Evolutionary conservation across 306 rosid genomes (phyloP), one percentile per base, ranked within the genome.

Genomic region (Lathyrus oleraceus): DNA sequence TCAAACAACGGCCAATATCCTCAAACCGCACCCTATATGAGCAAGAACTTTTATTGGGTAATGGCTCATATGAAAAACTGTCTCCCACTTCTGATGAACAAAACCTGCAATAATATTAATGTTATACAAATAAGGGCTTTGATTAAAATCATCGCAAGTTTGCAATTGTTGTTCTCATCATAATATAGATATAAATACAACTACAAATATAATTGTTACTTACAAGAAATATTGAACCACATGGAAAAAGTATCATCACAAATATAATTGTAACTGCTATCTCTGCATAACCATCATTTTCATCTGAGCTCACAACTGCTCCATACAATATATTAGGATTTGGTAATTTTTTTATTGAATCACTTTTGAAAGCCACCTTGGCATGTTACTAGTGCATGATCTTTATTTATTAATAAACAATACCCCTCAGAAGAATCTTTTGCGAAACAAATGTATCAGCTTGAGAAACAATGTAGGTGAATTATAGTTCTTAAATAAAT

Each of bases 1-100:
- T 91, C 73, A 95, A 71, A 36, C 71, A 73, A 67, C 58, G 83
- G 10, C 96, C 95, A 44, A 95, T 85, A 69, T 95, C 99, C 79
- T 91, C 95, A 5, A 89, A 76, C 73, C 87, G 84, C 84, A 91
- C 79, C 88, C 83, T 91, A 81, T 87, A 95, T 45, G 95, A 91
- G 81, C 97, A 89, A 40, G 95, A 91, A 48, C 64, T 80, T 38
- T 91, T 96, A 17, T 84, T 66, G 54, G 92, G 86, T 70, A 95
- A 73, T 52, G 87, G 85, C 48, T 91, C 92, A 71, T 87, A 91
- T 32, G 83, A 76, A 57, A 71, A 74, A 40, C 49, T 61, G 42
- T 87, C 97, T 70, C 79, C 95, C 74, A 44, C 76, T 62, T 78
- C 88, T 39, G 88, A 74, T 72, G 91, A 87, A 83, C 57, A 73